phyloP scores from a whole-genome alignment of 2,329 filamentous ascomycete genomes.

The Chaetomium sp. region DNA sequence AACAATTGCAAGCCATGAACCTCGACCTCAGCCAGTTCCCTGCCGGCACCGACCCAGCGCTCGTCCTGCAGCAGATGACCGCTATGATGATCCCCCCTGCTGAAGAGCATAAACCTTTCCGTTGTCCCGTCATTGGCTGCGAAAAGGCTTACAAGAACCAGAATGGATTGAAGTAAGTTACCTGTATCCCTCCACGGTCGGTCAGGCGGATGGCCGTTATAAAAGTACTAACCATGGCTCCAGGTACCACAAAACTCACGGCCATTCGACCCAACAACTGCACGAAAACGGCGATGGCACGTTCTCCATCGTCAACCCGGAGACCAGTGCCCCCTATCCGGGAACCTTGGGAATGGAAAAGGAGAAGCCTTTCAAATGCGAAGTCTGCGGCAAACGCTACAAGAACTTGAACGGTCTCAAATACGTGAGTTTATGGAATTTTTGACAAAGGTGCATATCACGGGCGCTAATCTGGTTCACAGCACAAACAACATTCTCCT shows the following conservation, averaged over 20 bases:
- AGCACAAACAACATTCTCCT: conserved; percentile 76
- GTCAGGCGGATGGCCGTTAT: neutral
- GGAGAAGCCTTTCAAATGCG: conserved; percentile 97
- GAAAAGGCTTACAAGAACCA: conserved; percentile 99
- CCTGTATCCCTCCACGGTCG: neutral
- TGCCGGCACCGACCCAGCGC: conserved; percentile 63
- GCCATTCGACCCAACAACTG: conserved; percentile 92
- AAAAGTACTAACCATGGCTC: conserved; percentile 24
- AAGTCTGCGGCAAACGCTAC: conserved; percentile 95
- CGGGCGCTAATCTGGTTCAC: neutral
- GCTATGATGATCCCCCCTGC: conserved; percentile 56
- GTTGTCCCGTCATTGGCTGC: conserved; percentile 95
- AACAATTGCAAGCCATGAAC: conserved; percentile 61
- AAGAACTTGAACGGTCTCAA: conserved; percentile 98
- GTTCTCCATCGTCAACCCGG: conserved; percentile 95
- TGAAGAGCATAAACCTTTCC: conserved; percentile 95
- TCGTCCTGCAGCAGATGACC: conserved; percentile 50
- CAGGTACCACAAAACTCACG: conserved; percentile 71
- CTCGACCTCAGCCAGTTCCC: conserved; percentile 70
- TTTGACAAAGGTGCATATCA: too few species aligned
- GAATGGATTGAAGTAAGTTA: conserved; percentile 84
- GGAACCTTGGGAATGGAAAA: conserved; percentile 99
- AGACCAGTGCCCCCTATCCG: conserved; percentile 88
- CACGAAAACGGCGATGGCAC: conserved; percentile 96
- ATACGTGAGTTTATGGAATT: conserved; percentile 54